phyloP scores from a whole-genome alignment of 495 filamentous ascomycete genomes.

The Beverwykella pulmonaria region DNA sequence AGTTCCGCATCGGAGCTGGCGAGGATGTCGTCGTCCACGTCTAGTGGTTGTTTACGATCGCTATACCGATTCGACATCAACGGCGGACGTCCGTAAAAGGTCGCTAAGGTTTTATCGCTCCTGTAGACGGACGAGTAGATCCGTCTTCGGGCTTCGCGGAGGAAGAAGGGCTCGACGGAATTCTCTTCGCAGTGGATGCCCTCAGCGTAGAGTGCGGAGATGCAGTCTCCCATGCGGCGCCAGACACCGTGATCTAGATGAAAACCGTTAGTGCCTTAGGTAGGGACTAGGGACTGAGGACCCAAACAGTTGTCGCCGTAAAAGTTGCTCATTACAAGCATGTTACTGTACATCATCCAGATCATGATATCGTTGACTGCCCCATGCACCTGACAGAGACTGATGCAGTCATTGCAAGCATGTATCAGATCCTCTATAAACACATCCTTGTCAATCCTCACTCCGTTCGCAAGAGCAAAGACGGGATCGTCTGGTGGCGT shows the following conservation, averaged over 20 bases:
- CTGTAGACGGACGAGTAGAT: constrained; percentile 23
- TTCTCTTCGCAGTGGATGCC: constrained; percentile 34
- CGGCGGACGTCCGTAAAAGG: constrained; percentile 34
- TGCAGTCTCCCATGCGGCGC: constrained; percentile 27
- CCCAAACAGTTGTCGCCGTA: constrained; percentile 33
- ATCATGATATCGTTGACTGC: constrained; percentile 36
- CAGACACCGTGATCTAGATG: constrained; percentile 33
- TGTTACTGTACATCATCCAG: constrained; percentile 29
- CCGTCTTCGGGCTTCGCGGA: constrained; percentile 28
- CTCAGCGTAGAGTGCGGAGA: constrained; percentile 27
- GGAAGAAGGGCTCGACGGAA: constrained; percentile 29
- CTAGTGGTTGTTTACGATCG: constrained; percentile 23
- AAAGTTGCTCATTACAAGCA: constrained; percentile 30
- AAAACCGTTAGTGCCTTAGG: neutral
- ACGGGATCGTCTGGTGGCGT: constrained; percentile 30
- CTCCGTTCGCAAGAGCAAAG: constrained; percentile 23
- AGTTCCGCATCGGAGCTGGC: constrained; percentile 9
- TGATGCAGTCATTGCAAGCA: constrained; percentile 32
- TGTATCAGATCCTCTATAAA: constrained; percentile 37
- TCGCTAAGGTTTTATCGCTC: constrained; percentile 33
- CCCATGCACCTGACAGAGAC: constrained; percentile 30
- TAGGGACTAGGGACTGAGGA: neutral
- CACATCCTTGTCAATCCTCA: constrained; percentile 23
- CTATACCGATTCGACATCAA: constrained; percentile 30
- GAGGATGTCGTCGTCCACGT: constrained; percentile 29